Base-by-base conservation (phyloP, 1,284 basidiomycete genomes). In the Coriolopsis trogii region DNA sequence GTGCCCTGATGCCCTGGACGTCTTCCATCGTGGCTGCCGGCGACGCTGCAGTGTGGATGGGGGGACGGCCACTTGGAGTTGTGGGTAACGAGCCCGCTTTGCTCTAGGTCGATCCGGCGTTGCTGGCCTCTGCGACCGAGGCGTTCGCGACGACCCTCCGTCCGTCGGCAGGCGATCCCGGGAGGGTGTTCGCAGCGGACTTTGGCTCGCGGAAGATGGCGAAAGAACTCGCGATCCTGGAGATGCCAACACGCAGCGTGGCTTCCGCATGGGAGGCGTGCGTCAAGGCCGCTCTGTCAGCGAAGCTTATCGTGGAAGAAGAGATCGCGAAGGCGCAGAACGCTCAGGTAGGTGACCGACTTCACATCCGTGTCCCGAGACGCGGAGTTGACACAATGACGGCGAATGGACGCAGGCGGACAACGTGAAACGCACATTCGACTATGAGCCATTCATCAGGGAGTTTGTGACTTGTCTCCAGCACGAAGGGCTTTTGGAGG, bases 401-500 rank as follows among this genome's bases (percentile, higher is more conserved):
- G n/a, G n/a, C n/a, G n/a, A 12, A 8, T 15, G 26, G 7, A 28
- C 23, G 13, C 56, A 85, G 82, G 75, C 74, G 3, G 82, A 85
- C 25, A 74, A 81, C 53, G 57, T 79, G 37, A 81, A 78, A 45
- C 68, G 82, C 18, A 83, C 81, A 8, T 80, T 78, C 58, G 81
- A 85, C 63, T 85, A 84, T 56, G 81, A 82, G 58, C 81, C 80
- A 0, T 84, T 85, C 65, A 67, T 84, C 33, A 68, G 65, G 20
- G 72, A 70, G 38, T 83, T 80, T 54, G 60, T 84, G 1, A 66
- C 60, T 3, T 60, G 67, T 3, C 55, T 83, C 55, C 74, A 81
- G 37, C 55, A 67, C 3, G 78, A 80, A 52, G 80, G 79, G 0
- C 50, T 80, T 26, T 64, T 85, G 26, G 72, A 77, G 9, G 47